These are phyloP conservation scores for Auriscalpium orientale DNA, from an alignment of 768 basidiomycete species.

Conservation along the genomic window DNA sequence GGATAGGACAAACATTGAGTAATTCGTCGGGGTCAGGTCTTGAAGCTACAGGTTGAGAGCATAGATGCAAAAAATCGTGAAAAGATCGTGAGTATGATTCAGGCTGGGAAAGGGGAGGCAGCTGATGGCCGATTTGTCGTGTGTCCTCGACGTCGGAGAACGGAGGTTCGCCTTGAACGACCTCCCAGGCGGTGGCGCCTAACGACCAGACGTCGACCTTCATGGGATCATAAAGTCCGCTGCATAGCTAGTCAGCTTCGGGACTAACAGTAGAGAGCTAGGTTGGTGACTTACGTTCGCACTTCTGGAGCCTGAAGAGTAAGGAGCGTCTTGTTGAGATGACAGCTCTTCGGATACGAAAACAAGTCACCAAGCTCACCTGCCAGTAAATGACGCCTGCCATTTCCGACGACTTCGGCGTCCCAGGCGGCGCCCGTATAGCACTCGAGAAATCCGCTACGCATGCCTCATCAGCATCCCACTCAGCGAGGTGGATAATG, in stretches of 20 bases:
- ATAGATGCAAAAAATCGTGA: slow-evolving; percentile 16
- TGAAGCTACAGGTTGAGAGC: slow-evolving; percentile 12
- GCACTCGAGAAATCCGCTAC: slow-evolving; percentile 76
- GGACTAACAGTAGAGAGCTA: neutral
- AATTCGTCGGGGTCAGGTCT: slow-evolving; percentile 15
- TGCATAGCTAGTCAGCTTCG: neutral
- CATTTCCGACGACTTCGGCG: slow-evolving; percentile 44
- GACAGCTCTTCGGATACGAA: no score
- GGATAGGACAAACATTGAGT: slow-evolving; percentile 9
- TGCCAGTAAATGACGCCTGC: slow-evolving; percentile 81
- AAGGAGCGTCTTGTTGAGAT: neutral
- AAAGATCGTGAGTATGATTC: slow-evolving; percentile 12
- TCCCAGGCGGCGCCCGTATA: slow-evolving; percentile 45
- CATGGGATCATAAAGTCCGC: slow-evolving; percentile 14
- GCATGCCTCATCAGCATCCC: neutral
- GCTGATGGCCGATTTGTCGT: slow-evolving; percentile 5
- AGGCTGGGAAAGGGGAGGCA: slow-evolving; percentile 11
- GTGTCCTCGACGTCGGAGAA: slow-evolving; percentile 13
- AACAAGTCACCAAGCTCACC: slow-evolving; percentile 26
- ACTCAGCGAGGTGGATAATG: no score
- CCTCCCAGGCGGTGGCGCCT: slow-evolving; percentile 16
- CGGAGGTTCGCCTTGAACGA: slow-evolving; percentile 10
- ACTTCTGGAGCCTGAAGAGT: slow-evolving; percentile 59
- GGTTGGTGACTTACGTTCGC: slow-evolving; percentile 42
- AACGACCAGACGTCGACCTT: slow-evolving; percentile 17